Evolutionary conservation across 192 early-diverging fungal genomes (phyloP), one percentile per base, ranked within the genome.

Genomic region (Coemansia brasiliensis): DNA sequence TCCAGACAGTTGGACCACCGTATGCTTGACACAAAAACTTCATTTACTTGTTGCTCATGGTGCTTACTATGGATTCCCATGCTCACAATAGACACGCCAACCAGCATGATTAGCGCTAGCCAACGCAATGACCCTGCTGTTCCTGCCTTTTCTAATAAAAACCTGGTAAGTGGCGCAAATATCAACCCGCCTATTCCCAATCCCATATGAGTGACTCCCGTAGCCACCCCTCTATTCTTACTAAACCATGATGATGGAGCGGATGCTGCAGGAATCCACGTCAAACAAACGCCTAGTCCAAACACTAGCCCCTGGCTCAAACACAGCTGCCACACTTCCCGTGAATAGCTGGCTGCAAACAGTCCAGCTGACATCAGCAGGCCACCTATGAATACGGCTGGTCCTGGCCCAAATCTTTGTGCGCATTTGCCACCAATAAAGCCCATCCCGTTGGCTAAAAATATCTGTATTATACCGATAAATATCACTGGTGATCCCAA

Each of bases 181-280:
- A 83, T 72, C 2, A 89, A 67, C 7, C 86, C 87, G 24, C 87
- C 87, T 17, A 85, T 69, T 1, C 88, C 88, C 11, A 85, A 63
- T 0, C 88, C 88, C 51, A 84, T 84, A 16, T 88, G 85, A 0
- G 87, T 85, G 35, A 88, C 65, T 0, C 88, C 88, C 5, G 86
- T 87, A 8, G 83, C 87, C 22, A 88, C 21, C 1, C 83, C 82
- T 6, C 87, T 67, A 27, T 76, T 72, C 40, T 72, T 81, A n/a
- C 41, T 66, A 58, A 87, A 90, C 84, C 84, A 90, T 45, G 88
- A 86, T 1, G 83, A 75, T 1, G 87, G 86, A 4, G 86, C 60
- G 0, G 82, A 80, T 1, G 88, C 74, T 0, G 82, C 82, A 2
- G 87, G 80, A 39, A 84, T 82, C 67, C 85, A 90, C 7, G 69